A percentile compares a stretch with the other conserved stretches of the same genome.
Conservation (phyloP, 2,329 filamentous ascomycete genomes). For the Ascochyta viciae-villosae region DNA sequence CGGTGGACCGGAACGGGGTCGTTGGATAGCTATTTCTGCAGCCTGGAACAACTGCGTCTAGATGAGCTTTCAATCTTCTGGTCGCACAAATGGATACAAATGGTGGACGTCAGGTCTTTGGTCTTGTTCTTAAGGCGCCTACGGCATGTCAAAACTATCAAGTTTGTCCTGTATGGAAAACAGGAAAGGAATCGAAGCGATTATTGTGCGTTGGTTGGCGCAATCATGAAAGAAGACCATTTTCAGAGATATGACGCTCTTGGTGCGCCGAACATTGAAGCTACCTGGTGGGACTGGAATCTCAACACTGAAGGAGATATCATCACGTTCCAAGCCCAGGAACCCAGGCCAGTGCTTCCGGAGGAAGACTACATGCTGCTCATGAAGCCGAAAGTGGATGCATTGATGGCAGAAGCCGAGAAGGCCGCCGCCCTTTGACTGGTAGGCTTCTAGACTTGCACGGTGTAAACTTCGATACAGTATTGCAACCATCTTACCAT, state of each 20-base stretch:
- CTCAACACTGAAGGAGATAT: constrained; percentile 37
- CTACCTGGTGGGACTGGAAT: constrained; percentile 51
- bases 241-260: constrained; percentile 47
- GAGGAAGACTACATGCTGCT: constrained; percentile 49
- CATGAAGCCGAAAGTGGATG: constrained; percentile 48
- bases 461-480: too few relatives aligned
- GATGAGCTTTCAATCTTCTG: constrained; percentile 33
- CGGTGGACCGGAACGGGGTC: constrained; percentile 33
- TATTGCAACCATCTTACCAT: neutral
- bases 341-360: constrained; percentile 37
- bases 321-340: constrained; percentile 39
- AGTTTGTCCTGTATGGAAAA: constrained; percentile 41
- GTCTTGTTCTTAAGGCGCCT: constrained; percentile 45
- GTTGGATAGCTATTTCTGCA: constrained; percentile 46
- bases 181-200: neutral
- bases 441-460: neutral
- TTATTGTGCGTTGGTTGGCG: constrained; percentile 47
- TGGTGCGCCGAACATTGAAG: constrained; percentile 36
- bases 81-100: constrained; percentile 33
- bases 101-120: constrained; percentile 36
- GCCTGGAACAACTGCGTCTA: constrained; percentile 36
- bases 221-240: constrained; percentile 52
- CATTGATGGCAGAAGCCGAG: constrained; percentile 30
- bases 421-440: neutral
- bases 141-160: constrained; percentile 41